Evolutionary conservation across 176 grass and related monocot species (phyloP).

Genomic region (Calamus simplicifolius): DNA sequence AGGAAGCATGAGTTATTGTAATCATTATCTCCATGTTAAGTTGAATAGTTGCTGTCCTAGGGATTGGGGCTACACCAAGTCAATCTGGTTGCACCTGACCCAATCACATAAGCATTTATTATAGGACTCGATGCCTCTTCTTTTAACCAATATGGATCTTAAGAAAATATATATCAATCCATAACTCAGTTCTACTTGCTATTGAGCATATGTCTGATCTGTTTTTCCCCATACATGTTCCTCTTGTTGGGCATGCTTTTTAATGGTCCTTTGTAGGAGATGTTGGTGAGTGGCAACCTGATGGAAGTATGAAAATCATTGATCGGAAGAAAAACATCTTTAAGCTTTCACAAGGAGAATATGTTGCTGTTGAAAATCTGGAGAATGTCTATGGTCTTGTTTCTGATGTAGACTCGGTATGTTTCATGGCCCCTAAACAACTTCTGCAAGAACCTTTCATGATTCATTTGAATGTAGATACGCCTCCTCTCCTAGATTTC

Average conservation of each 20-base stretch:
- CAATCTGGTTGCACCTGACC: no score
- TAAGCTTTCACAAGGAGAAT: constrained; percentile 94
- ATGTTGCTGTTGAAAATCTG: constrained; percentile 85
- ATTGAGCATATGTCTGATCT: neutral
- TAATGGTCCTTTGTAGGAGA: constrained; percentile 41
- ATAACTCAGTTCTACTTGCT: no score
- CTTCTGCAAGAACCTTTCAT: neutral
- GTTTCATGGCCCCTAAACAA: neutral
- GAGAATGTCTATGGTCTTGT: constrained; percentile 75
- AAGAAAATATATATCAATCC: neutral
- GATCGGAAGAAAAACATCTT: constrained; percentile 94
- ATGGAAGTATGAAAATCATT: constrained; percentile 93
- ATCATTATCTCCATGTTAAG: no score
- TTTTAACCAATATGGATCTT: neutral
- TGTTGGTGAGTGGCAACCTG: constrained; percentile 82
- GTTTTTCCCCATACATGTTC: neutral
- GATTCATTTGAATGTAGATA: neutral
- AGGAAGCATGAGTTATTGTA: no score
- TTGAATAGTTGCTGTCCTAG: no score
- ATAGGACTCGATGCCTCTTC: no score
- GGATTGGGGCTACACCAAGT: no score
- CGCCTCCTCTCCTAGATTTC: no score
- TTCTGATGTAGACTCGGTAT: constrained; percentile 71
- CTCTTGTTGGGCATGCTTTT: neutral
- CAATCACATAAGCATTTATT: no score